A percentile compares a stretch with the other conserved stretches of the same genome.
These are phyloP conservation scores for Citrus maxima DNA, from an alignment of 345 rosid species.

Conservation along the genomic window DNA sequence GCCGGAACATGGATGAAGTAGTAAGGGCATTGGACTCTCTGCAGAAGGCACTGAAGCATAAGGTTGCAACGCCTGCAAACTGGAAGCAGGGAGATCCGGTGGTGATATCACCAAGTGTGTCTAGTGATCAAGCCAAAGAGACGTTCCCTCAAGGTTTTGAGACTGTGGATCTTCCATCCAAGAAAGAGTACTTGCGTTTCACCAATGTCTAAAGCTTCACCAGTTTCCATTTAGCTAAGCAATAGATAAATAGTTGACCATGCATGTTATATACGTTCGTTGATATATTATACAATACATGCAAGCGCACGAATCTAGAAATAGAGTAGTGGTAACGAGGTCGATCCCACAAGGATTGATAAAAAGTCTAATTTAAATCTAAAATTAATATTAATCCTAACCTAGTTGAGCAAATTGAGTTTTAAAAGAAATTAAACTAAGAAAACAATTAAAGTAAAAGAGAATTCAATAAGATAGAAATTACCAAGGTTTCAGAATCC, in stretches of 20 bases:
- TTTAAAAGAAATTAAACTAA: too few species aligned
- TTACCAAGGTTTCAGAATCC: too few species aligned
- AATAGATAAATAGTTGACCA: too few species aligned
- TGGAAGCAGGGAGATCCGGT: slow-evolving; percentile 81
- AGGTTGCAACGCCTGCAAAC: slow-evolving; percentile 71
- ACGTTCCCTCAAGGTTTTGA: slow-evolving; percentile 62
- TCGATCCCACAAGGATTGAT: too few species aligned
- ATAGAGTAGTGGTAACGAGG: too few species aligned
- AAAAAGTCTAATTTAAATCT: too few species aligned
- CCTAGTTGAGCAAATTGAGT: too few species aligned
- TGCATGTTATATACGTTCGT: neutral
- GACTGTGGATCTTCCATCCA: slow-evolving; percentile 62
- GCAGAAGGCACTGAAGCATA: slow-evolving; percentile 46
- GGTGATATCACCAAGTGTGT: slow-evolving; percentile 50
- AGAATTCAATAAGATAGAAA: too few species aligned
- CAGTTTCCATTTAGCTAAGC: neutral
- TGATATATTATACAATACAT: too few species aligned
- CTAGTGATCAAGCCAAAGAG: slow-evolving; percentile 56
- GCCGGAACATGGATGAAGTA: slow-evolving; percentile 78
- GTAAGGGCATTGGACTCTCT: slow-evolving; percentile 71
- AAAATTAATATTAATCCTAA: too few species aligned
- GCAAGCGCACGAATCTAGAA: too few species aligned
- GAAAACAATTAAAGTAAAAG: too few species aligned
- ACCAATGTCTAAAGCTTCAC: slow-evolving; percentile 20
- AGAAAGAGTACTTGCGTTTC: slow-evolving; percentile 57